Evolutionary conservation across 1,284 basidiomycete species (phyloP).

Genomic region (Ustilago bromivora): DNA sequence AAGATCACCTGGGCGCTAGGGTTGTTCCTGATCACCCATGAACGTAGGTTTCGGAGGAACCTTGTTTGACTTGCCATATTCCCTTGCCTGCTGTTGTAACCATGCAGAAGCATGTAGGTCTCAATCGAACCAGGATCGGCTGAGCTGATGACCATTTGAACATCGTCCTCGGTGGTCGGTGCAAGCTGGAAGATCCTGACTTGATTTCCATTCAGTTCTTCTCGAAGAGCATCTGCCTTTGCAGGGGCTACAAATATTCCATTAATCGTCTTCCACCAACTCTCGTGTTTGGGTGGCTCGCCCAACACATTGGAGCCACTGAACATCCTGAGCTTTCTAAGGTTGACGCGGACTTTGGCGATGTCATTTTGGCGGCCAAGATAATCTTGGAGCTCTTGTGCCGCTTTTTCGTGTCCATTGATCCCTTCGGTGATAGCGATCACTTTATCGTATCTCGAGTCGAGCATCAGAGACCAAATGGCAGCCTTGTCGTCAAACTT

Average conservation of each 20-base stretch:
- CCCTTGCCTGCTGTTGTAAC: slow-evolving; percentile 37
- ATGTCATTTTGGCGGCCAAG: slow-evolving; percentile 12
- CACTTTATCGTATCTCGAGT: slow-evolving; percentile 22
- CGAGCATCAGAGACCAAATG: slow-evolving; percentile 32
- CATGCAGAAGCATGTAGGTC: slow-evolving; percentile 37
- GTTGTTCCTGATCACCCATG: neutral
- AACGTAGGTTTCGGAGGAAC: slow-evolving; percentile 18
- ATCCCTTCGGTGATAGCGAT: slow-evolving; percentile 35
- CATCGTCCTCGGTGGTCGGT: slow-evolving; percentile 8
- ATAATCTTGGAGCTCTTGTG: slow-evolving; percentile 22
- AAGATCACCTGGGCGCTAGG: slow-evolving; percentile 23
- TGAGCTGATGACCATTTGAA: slow-evolving; percentile 15
- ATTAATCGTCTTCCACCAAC: slow-evolving; percentile 16
- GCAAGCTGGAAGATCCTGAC: slow-evolving; percentile 41
- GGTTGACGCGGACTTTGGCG: neutral
- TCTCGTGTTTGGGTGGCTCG: slow-evolving; percentile 11
- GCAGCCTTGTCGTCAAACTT: slow-evolving; percentile 51
- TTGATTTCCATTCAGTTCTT: slow-evolving; percentile 9
- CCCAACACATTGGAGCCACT: slow-evolving; percentile 7
- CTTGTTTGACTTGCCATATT: slow-evolving; percentile 8
- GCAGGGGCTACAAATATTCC: neutral
- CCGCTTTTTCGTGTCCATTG: slow-evolving; percentile 23
- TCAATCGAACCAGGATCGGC: slow-evolving; percentile 22
- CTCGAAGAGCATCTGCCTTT: neutral
- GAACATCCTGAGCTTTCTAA: slow-evolving; percentile 17